phyloP scores from a whole-genome alignment of 2,329 filamentous ascomycete species.

The Penicillium fuscoglaucum region DNA sequence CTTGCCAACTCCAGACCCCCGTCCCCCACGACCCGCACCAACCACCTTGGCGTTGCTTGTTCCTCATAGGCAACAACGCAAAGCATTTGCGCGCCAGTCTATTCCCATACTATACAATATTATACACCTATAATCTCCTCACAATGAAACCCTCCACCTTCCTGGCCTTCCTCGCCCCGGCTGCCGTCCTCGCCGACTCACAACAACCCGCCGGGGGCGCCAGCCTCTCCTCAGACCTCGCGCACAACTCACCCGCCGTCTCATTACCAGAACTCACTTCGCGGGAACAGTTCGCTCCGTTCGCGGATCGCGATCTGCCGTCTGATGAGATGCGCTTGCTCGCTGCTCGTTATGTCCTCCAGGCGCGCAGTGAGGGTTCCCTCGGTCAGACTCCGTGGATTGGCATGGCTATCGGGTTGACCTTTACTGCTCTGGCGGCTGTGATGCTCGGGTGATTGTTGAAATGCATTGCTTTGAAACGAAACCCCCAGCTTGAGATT shows the following conservation, averaged over 20 bases:
- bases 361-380: constrained; percentile 40
- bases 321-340: constrained; percentile 5
- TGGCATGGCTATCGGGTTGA: constrained; percentile 44
- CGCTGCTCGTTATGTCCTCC: constrained; percentile 30
- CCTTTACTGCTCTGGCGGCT: constrained; percentile 41
- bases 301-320: constrained; percentile 1
- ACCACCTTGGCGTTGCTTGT: constrained; percentile 30
- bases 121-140: not conserved
- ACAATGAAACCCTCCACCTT: constrained; percentile 22
- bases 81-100: constrained; percentile 7
- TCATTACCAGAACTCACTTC: constrained; percentile 23
- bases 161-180: constrained; percentile 22
- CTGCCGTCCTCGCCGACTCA: constrained; percentile 20
- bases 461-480: not conserved
- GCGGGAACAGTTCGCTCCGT: constrained; percentile 4
- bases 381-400: constrained; percentile 45
- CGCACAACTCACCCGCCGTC: constrained; percentile 20
- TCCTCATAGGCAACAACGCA: constrained; percentile 10
- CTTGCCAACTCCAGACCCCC: constrained; percentile 24
- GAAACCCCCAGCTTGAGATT: not conserved
- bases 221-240: constrained; percentile 13
- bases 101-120: not conserved
- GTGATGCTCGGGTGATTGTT: constrained; percentile 39
- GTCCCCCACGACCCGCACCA: constrained; percentile 22
- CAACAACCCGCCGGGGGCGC: constrained; percentile 14